Evolutionary conservation across 2,329 filamentous ascomycete species (phyloP), one percentile per base, ranked within the genome.

Genomic region (Cucurbitaria berberidis): DNA sequence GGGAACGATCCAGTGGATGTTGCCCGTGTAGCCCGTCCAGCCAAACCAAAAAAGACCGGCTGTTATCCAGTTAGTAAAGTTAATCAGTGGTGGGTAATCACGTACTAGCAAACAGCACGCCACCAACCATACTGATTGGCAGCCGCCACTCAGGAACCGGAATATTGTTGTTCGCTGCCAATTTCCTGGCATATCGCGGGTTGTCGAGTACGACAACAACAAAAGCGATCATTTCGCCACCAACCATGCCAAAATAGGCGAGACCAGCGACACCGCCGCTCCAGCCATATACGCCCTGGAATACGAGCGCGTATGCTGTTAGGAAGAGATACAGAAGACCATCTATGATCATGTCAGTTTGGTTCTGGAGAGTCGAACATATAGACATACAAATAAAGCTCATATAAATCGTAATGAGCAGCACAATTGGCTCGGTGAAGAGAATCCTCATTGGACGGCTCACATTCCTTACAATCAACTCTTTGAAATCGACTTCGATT

Each of bases 161-260:
- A 3, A 84, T 72, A 53, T 80, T 80, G 62, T 78, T 76, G 68
- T 80, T 80, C 11, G 76, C 76, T 13, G 68, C 66, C 15, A 80
- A 67, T 49, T 73, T 74, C 36, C 55, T 59, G 65, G 84, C 82
- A 74, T 93, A 93, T 71, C 80, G 79, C 21, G 85, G 84, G 72
- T 90, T 84, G 66, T 83, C 81, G 34, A 84, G 64, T 45, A 89
- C 78, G 57, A 93, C 86, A 41, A 81, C 80, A 8, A 80, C 54
- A 43, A 88, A 89, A 0, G 88, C 89, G 48, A 90, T 75, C 15
- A 93, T 56, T 69, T 91, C 84, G 41, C 91, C 91, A 8, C 81
- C 66, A 45, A 95, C 84, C 87, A 96, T 90, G 48, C 91, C 92
- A 64, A 96, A 90, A 73, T 92, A 96, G 5, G 91, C 86, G 5